phyloP scores from a whole-genome alignment of 352 stramenopile genomes.

The Pythium coloratum region DNA sequence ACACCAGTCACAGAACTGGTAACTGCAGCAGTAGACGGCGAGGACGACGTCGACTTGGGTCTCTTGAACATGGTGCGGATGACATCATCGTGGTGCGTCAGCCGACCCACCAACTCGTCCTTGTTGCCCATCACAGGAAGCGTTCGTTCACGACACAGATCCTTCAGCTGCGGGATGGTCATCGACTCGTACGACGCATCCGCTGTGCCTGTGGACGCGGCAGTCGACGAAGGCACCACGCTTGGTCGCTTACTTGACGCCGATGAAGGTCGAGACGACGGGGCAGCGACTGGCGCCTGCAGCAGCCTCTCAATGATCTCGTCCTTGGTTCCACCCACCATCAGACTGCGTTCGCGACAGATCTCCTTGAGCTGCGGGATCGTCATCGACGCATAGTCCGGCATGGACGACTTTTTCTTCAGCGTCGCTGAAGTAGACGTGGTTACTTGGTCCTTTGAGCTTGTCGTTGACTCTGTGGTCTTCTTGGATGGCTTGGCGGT shows the following conservation, averaged over 20 bases:
- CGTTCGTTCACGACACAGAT: constrained; percentile 21
- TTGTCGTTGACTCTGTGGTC: background rate
- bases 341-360: constrained; percentile 13
- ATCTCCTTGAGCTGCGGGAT: constrained; percentile 19
- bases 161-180: constrained; percentile 21
- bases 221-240: background rate
- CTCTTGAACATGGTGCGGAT: constrained; percentile 26
- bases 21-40: background rate
- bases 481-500: background rate
- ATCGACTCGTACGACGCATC: constrained; percentile 21
- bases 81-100: constrained; percentile 20
- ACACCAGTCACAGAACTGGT: background rate
- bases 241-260: constrained; percentile 3
- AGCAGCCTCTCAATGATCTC: constrained; percentile 12
- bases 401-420: constrained; percentile 3
- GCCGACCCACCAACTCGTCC: constrained; percentile 18
- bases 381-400: constrained; percentile 11
- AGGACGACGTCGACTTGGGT: constrained; percentile 4
- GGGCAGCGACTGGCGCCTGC: background rate
- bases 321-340: constrained; percentile 21
- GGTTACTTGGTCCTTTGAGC: background rate
- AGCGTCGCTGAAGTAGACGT: background rate
- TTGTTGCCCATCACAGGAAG: constrained; percentile 21
- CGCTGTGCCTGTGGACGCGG: background rate
- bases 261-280: constrained; percentile 8